phyloP scores from a whole-genome alignment of 495 filamentous ascomycete species.

The Daldinia loculata region DNA sequence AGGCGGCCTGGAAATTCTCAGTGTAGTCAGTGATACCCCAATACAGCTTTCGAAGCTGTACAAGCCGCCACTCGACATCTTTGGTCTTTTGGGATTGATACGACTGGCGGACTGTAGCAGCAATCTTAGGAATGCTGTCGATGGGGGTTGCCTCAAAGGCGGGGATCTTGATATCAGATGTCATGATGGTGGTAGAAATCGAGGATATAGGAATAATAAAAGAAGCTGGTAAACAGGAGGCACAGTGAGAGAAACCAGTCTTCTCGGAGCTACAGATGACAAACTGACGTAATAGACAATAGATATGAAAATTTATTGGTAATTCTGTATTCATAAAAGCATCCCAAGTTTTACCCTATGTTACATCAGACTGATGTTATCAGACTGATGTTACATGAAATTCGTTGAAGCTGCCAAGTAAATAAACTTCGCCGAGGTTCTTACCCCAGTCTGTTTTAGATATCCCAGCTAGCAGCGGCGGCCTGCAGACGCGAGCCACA shows the following conservation, averaged over 20 bases:
- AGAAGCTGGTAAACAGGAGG: background rate
- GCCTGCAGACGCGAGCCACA: background rate
- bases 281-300: background rate
- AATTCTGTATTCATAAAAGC: background rate
- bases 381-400: background rate
- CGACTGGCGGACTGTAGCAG: constrained; percentile 64
- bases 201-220: background rate
- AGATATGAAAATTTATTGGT: background rate
- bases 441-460: constrained; percentile 6
- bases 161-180: constrained; percentile 54
- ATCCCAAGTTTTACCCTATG: background rate
- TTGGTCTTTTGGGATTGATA: constrained; percentile 84
- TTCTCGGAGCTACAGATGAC: background rate
- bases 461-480: too few relatives aligned
- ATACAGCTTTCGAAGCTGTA: constrained; percentile 91
- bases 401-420: background rate
- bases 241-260: background rate
- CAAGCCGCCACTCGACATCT: constrained; percentile 78
- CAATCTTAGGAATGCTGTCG: constrained; percentile 69
- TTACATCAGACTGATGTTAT: too few relatives aligned
- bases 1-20: constrained; percentile 72
- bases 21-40: constrained; percentile 86
- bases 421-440: constrained; percentile 1
- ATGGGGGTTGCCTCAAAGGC: constrained; percentile 71
- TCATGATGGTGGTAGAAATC: constrained; percentile 41